These are phyloP conservation scores for Pichia eremophila DNA, from an alignment of 805 yeast species.

Conservation along the genomic window DNA sequence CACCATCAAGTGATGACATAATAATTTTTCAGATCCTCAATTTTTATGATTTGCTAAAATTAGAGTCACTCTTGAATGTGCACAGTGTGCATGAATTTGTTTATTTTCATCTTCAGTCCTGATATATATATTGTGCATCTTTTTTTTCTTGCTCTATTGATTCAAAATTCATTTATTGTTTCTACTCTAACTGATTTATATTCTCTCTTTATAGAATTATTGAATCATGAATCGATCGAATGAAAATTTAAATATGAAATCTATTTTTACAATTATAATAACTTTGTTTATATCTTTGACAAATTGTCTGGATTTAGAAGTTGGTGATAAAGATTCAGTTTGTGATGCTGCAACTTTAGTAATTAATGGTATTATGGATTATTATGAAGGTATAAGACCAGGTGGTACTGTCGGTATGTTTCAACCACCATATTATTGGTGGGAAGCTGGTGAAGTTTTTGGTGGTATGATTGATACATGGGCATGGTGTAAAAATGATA, in stretches of 20 bases:
- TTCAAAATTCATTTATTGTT: background rate
- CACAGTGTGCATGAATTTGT: no score
- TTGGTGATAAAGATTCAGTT: conserved; percentile 20
- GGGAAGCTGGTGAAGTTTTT: conserved; percentile 84
- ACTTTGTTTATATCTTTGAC: background rate
- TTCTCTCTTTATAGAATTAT: no score
- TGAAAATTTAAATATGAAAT: background rate
- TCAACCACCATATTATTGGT: conserved; percentile 73
- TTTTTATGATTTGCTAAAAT: no score
- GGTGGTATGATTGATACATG: conserved; percentile 66
- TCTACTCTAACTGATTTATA: background rate
- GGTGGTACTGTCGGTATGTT: conserved; percentile 74
- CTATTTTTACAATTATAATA: background rate
- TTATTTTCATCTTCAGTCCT: no score
- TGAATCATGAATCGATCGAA: background rate
- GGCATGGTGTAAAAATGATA: conserved; percentile 57
- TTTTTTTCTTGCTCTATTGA: no score
- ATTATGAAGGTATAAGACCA: conserved; percentile 55
- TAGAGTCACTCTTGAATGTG: no score
- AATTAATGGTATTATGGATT: conserved; percentile 69
- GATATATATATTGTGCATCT: no score
- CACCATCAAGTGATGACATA: background rate
- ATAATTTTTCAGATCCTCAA: background rate
- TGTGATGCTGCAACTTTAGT: conserved; percentile 49
- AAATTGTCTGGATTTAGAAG: conserved; percentile 10